Base-by-base conservation (phyloP, 805 yeast species). In the Candida silvatica region DNA sequence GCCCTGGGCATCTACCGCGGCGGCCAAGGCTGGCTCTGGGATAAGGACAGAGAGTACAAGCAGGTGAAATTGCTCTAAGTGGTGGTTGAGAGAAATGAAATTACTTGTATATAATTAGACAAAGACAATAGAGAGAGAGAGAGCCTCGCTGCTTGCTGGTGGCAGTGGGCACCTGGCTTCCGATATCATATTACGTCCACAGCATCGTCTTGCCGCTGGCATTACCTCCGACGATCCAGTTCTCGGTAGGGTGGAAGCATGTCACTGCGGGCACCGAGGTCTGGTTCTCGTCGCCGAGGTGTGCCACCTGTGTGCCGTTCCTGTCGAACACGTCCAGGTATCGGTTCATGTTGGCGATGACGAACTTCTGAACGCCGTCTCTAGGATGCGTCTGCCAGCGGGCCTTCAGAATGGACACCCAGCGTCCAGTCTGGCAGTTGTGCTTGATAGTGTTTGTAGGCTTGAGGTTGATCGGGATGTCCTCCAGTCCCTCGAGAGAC, bases 371-470 rank as follows among this genome's bases (percentile, higher is more conserved):
- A 20, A 72, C 65, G 0, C 77, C 74, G 51, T 86, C 95, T 5
- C 46, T 51, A 0, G 95, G 94, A 22, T 67, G 59, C 2, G 59
- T 55, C 41, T 92, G 97, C 94, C 97, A 90, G 49, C 77, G 71
- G 0, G 96, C 77, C 47, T 90, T 86, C 38, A 90, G 61, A 31
- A 90, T 90, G 1, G 95, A 79, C 0, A 92, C 95, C 98, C 98
- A 90, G 44, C 95, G 67, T 0, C 98, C 98, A 0, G 96, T 82
- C 56, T 90, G 95, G 60, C 98, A 92, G 50, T 92, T 92, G 53
- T 92, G 98, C 37, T 72, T 73, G 33, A 90, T 65, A 7, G 74
- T 73, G 19, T 73, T 67, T 20, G 67, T 51, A 0, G 95, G 94
- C n/a, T 48, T 53, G 23, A 86, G 46, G 35, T 68, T 70, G 6